Conservation (phyloP, 23 red algal species). For the Gracilaria caudata region DNA sequence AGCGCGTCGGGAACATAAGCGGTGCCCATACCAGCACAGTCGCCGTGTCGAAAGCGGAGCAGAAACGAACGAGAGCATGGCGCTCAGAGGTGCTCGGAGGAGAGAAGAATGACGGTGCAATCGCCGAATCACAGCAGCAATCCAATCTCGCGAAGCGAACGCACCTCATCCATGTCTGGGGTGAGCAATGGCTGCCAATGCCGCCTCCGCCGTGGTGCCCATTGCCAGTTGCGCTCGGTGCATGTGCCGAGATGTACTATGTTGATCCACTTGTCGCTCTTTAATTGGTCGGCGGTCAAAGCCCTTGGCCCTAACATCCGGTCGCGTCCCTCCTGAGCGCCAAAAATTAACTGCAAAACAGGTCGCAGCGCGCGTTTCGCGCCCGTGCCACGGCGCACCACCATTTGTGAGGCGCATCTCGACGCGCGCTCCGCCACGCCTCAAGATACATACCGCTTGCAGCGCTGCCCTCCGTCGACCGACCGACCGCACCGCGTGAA, state of each 20-base stretch:
- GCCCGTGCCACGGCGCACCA: constrained; percentile 24
- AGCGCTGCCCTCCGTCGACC: neutral
- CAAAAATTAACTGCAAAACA: neutral
- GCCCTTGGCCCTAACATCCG: neutral
- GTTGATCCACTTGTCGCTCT: neutral
- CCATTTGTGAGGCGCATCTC: constrained; percentile 15
- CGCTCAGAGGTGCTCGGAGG: neutral
- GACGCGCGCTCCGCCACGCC: neutral
- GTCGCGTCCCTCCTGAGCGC: too few species aligned
- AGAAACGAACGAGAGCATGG: neutral
- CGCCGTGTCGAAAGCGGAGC: neutral
- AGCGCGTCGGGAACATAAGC: neutral
- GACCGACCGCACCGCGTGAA: too few species aligned
- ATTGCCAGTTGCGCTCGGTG: too few species aligned
- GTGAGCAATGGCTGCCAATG: too few species aligned
- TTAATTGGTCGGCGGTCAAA: neutral
- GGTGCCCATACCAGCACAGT: constrained; percentile 4
- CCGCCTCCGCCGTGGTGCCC: too few species aligned
- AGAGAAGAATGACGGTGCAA: neutral
- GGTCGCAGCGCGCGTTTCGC: neutral
- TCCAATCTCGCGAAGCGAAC: too few species aligned
- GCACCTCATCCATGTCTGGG: too few species aligned
- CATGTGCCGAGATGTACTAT: too few species aligned
- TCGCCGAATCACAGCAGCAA: neutral
- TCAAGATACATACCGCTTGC: too few species aligned